Evolutionary conservation across 2,329 filamentous ascomycete genomes (phyloP), one percentile per base, ranked within the genome.

Genomic region (Periconia sp.): DNA sequence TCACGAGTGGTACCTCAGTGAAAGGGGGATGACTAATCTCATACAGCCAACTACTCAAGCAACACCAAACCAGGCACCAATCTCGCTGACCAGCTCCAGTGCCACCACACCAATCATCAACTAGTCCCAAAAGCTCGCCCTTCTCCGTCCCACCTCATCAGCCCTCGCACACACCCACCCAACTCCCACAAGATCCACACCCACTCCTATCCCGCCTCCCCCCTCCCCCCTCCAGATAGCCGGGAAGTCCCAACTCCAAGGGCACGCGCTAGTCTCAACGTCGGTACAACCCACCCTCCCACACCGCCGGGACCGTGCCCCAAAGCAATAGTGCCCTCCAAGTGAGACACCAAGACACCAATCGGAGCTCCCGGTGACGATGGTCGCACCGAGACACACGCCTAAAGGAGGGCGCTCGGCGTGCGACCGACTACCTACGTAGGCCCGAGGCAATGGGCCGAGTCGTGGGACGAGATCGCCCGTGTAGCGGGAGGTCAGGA

Each of bases 311-410:
- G 36, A 21, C 28, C 16, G 22, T n/a, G n/a, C 21, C 29, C 17
- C 28, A 29, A 18, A 40, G 21, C 12, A 22, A 50, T 39, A 38
- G 36, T 34, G 38, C 9, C 36, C 43, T 17, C 12, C 37, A 18
- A 28, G 11, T 46, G 45, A 53, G 50, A 59, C 57, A 60, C 62
- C 52, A 65, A 53, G 50, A 59, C 57, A 60, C 62, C 52, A 65
- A 65, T 63, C 61, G 57, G 59, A 58, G 43, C 15, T 13, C 36
- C 40, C 54, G 56, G 54, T 47, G 19, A 26, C 4, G 16, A 19
- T 26, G n/a, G 53, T 59, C 12, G 31, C 47, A 58, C 50, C 50
- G 24, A 19, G 40, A 40, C 39, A 40, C 43, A 38, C 23, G 36
- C 10, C 24, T 19, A 18, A 10, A 24, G 2, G 11, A 22, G 4